phyloP scores from a whole-genome alignment of 257 asterid species.

The Solanum ossicruentum region DNA sequence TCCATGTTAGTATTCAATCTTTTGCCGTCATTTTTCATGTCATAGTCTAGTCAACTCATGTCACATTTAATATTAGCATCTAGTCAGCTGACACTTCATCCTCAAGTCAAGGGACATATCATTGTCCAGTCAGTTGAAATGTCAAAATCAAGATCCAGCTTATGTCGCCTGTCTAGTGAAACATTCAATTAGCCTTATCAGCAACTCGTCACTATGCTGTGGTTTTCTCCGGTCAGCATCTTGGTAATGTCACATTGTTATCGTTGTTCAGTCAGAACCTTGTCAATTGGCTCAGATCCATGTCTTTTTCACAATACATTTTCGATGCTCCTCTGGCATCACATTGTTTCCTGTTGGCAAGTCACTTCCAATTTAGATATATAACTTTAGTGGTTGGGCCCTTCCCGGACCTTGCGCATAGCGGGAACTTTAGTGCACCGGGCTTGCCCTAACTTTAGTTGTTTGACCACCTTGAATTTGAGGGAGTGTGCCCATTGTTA shows the following conservation, averaged over 20 bases:
- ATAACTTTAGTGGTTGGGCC: neutral
- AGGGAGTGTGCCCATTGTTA: neutral
- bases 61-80: neutral
- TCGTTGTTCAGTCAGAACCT: neutral
- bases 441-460: neutral
- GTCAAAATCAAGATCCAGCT: neutral
- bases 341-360: neutral
- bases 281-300: neutral
- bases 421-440: too few relatives aligned
- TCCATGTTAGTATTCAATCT: neutral
- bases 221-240: neutral
- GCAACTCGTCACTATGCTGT: neutral
- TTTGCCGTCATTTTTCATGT: neutral
- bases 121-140: neutral
- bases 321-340: neutral
- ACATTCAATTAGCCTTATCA: neutral
- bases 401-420: too few relatives aligned
- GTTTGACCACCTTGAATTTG: neutral
- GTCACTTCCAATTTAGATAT: neutral
- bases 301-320: neutral
- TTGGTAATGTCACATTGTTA: neutral
- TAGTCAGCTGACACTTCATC: neutral
- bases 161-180: neutral
- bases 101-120: neutral
- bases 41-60: neutral